Evolutionary conservation across 1,284 basidiomycete species (phyloP).

Genomic region (Trichosporon faecale): DNA sequence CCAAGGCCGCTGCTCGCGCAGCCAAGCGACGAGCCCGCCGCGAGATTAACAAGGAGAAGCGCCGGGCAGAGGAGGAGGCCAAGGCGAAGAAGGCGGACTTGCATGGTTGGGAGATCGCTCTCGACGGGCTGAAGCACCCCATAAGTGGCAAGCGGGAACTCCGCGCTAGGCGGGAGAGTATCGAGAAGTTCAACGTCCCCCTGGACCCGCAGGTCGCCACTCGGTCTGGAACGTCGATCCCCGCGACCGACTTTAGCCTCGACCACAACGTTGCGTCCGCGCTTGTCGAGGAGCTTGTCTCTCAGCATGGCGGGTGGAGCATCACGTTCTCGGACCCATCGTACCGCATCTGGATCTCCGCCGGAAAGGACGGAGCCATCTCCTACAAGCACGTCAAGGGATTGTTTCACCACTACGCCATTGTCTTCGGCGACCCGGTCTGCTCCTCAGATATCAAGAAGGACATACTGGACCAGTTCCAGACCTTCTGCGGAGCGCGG

Average conservation of each 20-base stretch:
- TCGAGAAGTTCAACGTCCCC: conserved; percentile 1
- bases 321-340: conserved; percentile 22
- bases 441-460: neutral
- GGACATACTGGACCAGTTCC: conserved; percentile 13
- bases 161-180: neutral
- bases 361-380: conserved; percentile 16
- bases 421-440: conserved; percentile 4
- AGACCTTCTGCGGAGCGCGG: neutral
- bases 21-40: conserved; percentile 15
- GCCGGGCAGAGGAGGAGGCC: conserved; percentile 7
- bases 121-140: conserved; percentile 8
- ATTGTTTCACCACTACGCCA: neutral
- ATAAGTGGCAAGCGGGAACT: neutral
- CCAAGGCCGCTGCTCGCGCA: neutral
- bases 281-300: conserved; percentile 14
- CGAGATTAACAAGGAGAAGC: conserved; percentile 15
- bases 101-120: conserved; percentile 19
- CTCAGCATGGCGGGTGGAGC: conserved; percentile 19
- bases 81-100: neutral
- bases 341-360: conserved; percentile 20
- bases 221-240: neutral
- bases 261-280: conserved; percentile 11
- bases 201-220: neutral
- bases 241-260: neutral
- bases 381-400: conserved; percentile 17